Base-by-base conservation (phyloP, 768 basidiomycete species). In the Asterophora lycoperdoides region DNA sequence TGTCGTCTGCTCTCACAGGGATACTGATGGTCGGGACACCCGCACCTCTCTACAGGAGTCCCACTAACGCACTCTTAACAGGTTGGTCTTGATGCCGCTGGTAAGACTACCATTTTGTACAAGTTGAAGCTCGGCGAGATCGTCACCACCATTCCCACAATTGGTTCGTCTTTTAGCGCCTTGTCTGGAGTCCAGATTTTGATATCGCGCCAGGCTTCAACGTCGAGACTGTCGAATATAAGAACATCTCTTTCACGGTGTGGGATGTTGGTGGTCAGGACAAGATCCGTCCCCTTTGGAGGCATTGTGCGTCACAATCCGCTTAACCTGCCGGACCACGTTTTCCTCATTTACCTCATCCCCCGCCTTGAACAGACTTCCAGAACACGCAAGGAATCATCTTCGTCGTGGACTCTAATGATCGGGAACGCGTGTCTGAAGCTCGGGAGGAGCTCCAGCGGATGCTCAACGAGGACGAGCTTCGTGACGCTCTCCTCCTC, bases 211-310 rank as follows among this genome's bases (percentile, higher is more conserved):
- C 57, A 97, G 96, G 96, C 52, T 99, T 99, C 80, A 99, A 99
- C 68, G 96, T 99, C 60, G 96, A 99, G 80, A 98, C 96, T 53
- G 96, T 99, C 59, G 95, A 98, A 72, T 98, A 99, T 77, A 98
- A 97, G 82, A 99, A 98, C 79, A 97, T 98, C 58, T 96, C 93
- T 19, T 99, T 99, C 83, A 99, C 95, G 18, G 96, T 98, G 39
- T 98, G 96, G 96, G 96, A 99, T 74, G 96, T 99, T 56, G 96
- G 96, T 82, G 96, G 95, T 62, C 95, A 99, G 76, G 95, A 99
- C 76, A 99, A 98, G 86, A 98, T 98, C 71, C 86, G 95, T 62
- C 95, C 95, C 60, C 84, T 98, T 61, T 99, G 96, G 96, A 92
- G 95, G 84, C 96, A 99, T 78, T 99, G 96, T 96, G 64, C 65